Base-by-base conservation (phyloP, 2,329 filamentous ascomycete species). In the Pezicula neosporulosa region DNA sequence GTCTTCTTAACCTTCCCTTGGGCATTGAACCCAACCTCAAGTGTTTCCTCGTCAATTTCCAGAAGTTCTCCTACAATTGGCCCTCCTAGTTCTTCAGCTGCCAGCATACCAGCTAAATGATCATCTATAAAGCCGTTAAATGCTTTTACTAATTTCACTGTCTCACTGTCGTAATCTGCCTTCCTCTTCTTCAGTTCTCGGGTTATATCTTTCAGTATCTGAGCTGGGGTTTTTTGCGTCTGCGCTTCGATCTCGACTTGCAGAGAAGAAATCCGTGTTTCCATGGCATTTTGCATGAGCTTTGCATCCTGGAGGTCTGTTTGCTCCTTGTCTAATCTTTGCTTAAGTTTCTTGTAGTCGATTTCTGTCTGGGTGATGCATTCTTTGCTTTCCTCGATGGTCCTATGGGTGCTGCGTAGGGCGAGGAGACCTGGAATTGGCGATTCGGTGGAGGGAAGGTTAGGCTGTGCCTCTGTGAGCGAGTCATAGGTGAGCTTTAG, bases 81-180 rank as follows among this genome's bases (percentile, higher is more conserved):
- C 0, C 90, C 90, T 7, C 90, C 90, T 1, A 92, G 76, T 63
- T 91, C 88, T 70, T 95, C 90, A 1, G 89, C 88, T 6, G 89
- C 90, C 41, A 96, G 75, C 82, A 93, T 88, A 3, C 80, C 71
- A 1, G 87, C 87, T 1, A 96, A 76, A 38, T 82, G 78, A 41
- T 82, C 72, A 55, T 89, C 81, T 51, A 93, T 85, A 63, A 95
- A 95, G 15, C 72, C 72, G 56, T 86, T 81, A 50, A 95, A 76
- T 0, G 81, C 76, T 51, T 77, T 78, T 50, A 87, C 79, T 15
- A 94, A 72, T 39, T 72, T 75, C 2, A 74, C 72, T 1, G 84
- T 86, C 57, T 86, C 80, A 47, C 67, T 72, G 51, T 86, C 80
- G 61, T 90, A 86, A 38, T 70, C 65, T 46, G 72, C 73, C 63